These are phyloP conservation scores for Mycena indigotica DNA, from an alignment of 768 basidiomycete genomes.

Conservation along the genomic window DNA sequence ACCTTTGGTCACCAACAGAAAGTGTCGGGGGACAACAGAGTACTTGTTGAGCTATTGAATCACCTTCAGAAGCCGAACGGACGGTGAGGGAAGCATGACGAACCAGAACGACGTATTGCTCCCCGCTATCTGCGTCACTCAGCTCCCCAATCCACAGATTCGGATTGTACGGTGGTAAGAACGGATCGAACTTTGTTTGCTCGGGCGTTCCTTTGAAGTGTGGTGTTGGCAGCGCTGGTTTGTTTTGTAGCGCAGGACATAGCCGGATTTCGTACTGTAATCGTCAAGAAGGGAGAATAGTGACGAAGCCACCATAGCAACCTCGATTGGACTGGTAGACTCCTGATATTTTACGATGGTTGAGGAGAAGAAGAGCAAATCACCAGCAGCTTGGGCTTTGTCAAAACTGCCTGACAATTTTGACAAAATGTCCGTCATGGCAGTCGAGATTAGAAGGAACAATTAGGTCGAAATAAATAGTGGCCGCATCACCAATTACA, in stretches of 20 bases:
- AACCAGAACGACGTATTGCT: conserved; percentile 73
- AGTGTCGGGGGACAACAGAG: conserved; percentile 81
- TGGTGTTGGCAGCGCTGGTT: conserved; percentile 56
- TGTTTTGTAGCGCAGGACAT: conserved; percentile 84
- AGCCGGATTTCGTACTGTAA: conserved; percentile 81
- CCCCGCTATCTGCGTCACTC: conserved; percentile 56
- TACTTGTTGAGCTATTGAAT: conserved; percentile 78
- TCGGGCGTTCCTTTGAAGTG: conserved; percentile 36
- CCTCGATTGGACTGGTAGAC: conserved; percentile 65
- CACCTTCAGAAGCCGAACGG: neutral
- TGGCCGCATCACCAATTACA: neutral
- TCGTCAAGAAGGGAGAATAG: neutral
- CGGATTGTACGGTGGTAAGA: conserved; percentile 82
- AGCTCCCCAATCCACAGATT: conserved; percentile 79
- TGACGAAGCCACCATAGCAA: conserved; percentile 29
- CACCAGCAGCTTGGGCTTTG: conserved; percentile 61
- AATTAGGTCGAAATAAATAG: conserved; percentile 2
- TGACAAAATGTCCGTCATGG: conserved; percentile 55
- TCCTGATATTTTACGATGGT: conserved; percentile 62
- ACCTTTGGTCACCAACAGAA: conserved; percentile 89
- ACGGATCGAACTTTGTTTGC: conserved; percentile 60
- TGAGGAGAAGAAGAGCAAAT: conserved; percentile 81
- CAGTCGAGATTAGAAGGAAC: conserved; percentile 3
- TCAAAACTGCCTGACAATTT: conserved; percentile 57
- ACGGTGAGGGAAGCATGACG: conserved; percentile 2